These are phyloP conservation scores for Populus hybrid DNA, from an alignment of 441 rosid genomes.

Conservation along the genomic window DNA sequence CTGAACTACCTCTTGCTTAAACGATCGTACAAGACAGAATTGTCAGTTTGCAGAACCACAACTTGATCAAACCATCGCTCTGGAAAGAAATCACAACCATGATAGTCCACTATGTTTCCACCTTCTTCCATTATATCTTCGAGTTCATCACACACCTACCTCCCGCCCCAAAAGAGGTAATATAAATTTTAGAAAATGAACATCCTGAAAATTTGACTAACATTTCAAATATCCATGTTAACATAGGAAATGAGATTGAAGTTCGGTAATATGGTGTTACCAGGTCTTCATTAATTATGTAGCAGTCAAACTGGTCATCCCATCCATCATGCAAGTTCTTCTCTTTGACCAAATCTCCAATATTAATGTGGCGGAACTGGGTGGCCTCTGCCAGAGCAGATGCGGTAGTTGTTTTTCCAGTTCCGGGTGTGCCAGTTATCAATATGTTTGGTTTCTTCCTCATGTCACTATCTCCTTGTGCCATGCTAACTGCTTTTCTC, in stretches of 20 bases:
- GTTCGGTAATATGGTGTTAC: slow-evolving; percentile 24
- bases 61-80: slow-evolving; percentile 87
- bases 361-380: slow-evolving; percentile 60
- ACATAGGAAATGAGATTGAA: background rate
- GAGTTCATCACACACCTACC: slow-evolving; percentile 87
- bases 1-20: slow-evolving; percentile 62
- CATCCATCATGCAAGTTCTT: slow-evolving; percentile 86
- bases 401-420: slow-evolving; percentile 83
- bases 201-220: background rate
- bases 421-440: slow-evolving; percentile 94
- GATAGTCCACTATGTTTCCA: slow-evolving; percentile 87
- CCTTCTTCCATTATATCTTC: slow-evolving; percentile 85
- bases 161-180: background rate
- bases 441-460: slow-evolving; percentile 65
- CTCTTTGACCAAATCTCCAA: slow-evolving; percentile 84
- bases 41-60: slow-evolving; percentile 83
- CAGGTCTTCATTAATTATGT: slow-evolving; percentile 80
- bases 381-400: slow-evolving; percentile 70
- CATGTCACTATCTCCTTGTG: slow-evolving; percentile 27
- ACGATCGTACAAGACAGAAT: slow-evolving; percentile 71
- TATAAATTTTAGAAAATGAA: background rate
- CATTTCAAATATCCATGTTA: background rate
- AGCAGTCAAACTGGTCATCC: slow-evolving; percentile 72
- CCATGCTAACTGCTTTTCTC: slow-evolving; percentile 25
- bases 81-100: slow-evolving; percentile 93